Base-by-base conservation (phyloP, 768 basidiomycete species). In the Baorangia bicolor region DNA sequence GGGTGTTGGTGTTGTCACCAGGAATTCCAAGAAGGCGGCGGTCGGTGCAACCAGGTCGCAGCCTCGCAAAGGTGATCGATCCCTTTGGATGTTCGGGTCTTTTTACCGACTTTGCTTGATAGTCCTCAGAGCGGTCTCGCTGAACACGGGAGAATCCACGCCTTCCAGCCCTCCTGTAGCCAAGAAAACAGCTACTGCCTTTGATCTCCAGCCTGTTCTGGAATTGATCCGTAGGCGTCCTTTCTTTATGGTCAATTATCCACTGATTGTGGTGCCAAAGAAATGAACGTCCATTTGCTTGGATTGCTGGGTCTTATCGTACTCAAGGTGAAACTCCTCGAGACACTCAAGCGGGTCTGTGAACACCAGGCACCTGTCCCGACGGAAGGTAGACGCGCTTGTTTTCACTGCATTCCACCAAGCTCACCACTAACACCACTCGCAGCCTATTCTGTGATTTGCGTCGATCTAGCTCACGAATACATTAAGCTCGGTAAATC, bases 401-500 rank as follows among this genome's bases (percentile, higher is more conserved):
- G 11, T 27, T n/a, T 18, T 14, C 1, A 39, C 34, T 3, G 2
- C 37, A 25, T 42, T 53, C 25, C 49, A 30, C 10, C 1, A 33
- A 21, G 18, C 47, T 63, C 20, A 47, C 34, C 21, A 16, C 6
- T 21, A 14, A 44, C 6, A 25, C 16, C 10, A 3, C 55, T 33
- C 16, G 31, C 59, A 91, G 88, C 76, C 13, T 92, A 84, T 66
- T 75, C 90, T 20, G 69, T 70, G 1, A 73, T 82, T 2, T 94
- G 89, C 3, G 74, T 86, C 2, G 83, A 87, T 40, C 79, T 96
- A 7, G 94, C 89, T 0, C 79, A 84, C 52, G 92, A 94, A 67
- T 94, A 94, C 63, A 74, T 85, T 42, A 81, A 79, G 34, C 78
- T 98, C 2, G 94, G 95, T 4, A 91, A 88, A 68, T 71, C 74